Evolutionary conservation across 2,329 filamentous ascomycete species (phyloP).

Genomic region (Westerdykella aurantiaca): DNA sequence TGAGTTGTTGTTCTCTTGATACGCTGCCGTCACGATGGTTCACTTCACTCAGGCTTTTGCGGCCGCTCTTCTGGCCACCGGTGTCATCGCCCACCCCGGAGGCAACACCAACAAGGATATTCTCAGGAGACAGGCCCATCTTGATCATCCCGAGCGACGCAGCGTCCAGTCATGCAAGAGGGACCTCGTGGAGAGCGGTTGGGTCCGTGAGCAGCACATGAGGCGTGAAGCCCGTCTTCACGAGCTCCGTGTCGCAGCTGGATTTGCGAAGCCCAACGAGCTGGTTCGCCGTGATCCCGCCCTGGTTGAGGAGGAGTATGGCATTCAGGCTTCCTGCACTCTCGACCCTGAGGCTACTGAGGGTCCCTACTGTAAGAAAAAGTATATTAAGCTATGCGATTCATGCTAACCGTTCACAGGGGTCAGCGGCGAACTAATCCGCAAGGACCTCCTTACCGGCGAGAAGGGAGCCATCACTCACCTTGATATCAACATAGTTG

Average conservation of each 20-base stretch:
- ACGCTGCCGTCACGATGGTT: slow-evolving; percentile 20
- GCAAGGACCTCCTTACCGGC: slow-evolving; percentile 45
- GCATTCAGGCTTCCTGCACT: slow-evolving; percentile 25
- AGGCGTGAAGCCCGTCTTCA: slow-evolving; percentile 36
- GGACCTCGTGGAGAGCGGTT: slow-evolving; percentile 27
- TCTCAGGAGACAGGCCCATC: slow-evolving; percentile 25
- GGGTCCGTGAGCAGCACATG: slow-evolving; percentile 31
- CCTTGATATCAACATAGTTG: slow-evolving; percentile 51
- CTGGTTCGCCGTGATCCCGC: slow-evolving; percentile 23
- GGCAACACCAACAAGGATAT: slow-evolving; percentile 34
- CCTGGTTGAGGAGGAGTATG: slow-evolving; percentile 24
- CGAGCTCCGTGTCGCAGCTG: slow-evolving; percentile 34
- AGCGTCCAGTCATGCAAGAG: slow-evolving; percentile 31
- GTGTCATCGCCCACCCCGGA: slow-evolving; percentile 36
- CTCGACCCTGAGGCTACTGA: slow-evolving; percentile 31
- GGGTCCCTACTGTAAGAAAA: slow-evolving; percentile 29
- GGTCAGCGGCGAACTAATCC: slow-evolving; percentile 48
- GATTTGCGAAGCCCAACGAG: slow-evolving; percentile 27
- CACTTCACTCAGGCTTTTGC: slow-evolving; percentile 20
- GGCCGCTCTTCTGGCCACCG: slow-evolving; percentile 20
- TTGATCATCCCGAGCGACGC: slow-evolving; percentile 36
- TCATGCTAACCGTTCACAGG: slow-evolving; percentile 10
- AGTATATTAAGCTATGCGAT: not conserved
- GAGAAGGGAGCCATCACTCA: slow-evolving; percentile 47
- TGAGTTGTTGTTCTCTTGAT: not conserved